These are phyloP conservation scores for Suillus paluster DNA, from an alignment of 768 basidiomycete genomes.

Conservation along the genomic window DNA sequence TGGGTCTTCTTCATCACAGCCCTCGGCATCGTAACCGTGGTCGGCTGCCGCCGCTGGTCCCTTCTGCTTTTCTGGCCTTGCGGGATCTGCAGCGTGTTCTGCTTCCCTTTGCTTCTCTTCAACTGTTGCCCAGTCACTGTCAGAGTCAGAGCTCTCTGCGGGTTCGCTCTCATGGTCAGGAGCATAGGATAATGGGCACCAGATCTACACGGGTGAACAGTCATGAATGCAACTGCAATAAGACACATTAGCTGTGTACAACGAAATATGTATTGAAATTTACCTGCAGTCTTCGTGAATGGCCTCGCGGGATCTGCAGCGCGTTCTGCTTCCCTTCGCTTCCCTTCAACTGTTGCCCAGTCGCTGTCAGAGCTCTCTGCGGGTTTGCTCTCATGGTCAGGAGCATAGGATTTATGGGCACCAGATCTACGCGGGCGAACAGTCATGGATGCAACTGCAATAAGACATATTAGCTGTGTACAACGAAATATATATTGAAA, in stretches of 20 bases:
- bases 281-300: neutral
- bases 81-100: neutral
- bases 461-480: neutral
- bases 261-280: neutral
- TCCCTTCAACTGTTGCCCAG: neutral
- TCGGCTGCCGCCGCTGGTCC: neutral
- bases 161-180: neutral
- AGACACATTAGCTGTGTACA: neutral
- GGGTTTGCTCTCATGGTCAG: neutral
- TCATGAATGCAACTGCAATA: neutral
- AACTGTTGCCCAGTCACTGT: neutral
- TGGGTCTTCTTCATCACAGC: neutral
- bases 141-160: conserved; percentile 1
- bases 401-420: neutral
- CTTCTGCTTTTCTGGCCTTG: neutral
- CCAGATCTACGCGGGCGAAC: neutral
- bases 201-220: neutral
- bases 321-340: neutral
- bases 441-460: neutral
- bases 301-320: neutral
- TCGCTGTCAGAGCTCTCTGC: conserved; percentile 3
- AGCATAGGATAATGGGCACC: neutral
- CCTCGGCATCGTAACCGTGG: neutral
- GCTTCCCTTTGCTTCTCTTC: neutral
- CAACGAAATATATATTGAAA: neutral